A percentile compares a stretch with the other conserved stretches of the same genome.
Conservation (phyloP, 2,329 filamentous ascomycete genomes). For the Periconia sp. region DNA sequence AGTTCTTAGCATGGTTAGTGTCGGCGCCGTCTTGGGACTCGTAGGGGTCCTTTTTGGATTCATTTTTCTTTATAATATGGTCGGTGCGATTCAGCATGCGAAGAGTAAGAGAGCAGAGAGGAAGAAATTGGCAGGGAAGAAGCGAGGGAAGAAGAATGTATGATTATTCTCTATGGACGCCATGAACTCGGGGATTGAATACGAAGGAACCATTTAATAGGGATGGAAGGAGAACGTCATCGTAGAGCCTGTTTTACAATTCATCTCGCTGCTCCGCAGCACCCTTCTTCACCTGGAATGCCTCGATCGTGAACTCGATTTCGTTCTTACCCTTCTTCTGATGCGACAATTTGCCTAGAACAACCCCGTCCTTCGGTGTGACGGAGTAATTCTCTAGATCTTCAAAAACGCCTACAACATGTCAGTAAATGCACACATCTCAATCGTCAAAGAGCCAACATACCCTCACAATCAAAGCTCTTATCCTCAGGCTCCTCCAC, state of each 20-base stretch:
- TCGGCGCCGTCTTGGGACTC: constrained; percentile 32
- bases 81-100: constrained; percentile 37
- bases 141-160: constrained; percentile 4
- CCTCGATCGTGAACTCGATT: constrained; percentile 39
- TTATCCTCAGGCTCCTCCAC: constrained; percentile 50
- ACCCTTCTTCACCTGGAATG: constrained; percentile 28
- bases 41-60: constrained; percentile 35
- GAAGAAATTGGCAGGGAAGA: constrained; percentile 15
- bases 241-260: too few species aligned
- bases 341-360: constrained; percentile 36
- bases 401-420: constrained; percentile 32
- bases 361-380: constrained; percentile 35
- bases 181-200: neutral
- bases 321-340: constrained; percentile 30
- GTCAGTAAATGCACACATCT: neutral
- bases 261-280: constrained; percentile 27
- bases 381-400: constrained; percentile 39
- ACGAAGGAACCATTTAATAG: too few species aligned
- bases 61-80: constrained; percentile 46
- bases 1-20: constrained; percentile 42
- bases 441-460: neutral
- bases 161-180: neutral
- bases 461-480: constrained; percentile 49
- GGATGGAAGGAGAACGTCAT: too few species aligned
- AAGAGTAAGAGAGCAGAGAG: constrained; percentile 44